A percentile compares a stretch with the other conserved stretches of the same genome.
phyloP scores from a whole-genome alignment of 345 rosid genomes.

The Physaria fendleri region DNA sequence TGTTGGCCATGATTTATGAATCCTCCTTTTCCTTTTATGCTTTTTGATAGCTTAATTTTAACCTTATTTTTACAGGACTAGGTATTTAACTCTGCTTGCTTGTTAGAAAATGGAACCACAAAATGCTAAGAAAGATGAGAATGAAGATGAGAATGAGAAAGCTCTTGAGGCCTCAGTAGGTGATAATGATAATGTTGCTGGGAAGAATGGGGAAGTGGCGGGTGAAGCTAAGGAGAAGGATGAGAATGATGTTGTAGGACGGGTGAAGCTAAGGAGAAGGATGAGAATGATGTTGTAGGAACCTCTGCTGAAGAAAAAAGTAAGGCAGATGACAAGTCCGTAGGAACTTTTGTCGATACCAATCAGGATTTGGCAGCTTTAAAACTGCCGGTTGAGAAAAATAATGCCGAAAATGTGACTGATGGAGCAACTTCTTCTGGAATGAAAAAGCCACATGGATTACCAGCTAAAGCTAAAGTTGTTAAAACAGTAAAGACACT shows the following conservation, averaged over 20 bases:
- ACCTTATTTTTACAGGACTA: conserved; percentile 9
- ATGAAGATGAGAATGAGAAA: conserved; percentile 14
- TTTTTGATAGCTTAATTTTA: not conserved
- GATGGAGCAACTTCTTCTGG: conserved; percentile 19
- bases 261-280: not conserved
- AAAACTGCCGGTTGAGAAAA: not conserved
- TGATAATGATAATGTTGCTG: no score
- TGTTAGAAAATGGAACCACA: conserved; percentile 7
- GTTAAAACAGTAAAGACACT: conserved; percentile 14
- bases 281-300: not conserved
- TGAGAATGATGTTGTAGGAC: not conserved
- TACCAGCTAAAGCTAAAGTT: conserved; percentile 1
- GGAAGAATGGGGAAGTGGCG: not conserved
- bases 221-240: not conserved
- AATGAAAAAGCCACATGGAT: not conserved
- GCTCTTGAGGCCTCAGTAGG: not conserved
- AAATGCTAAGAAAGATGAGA: not conserved
- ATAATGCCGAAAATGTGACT: no score
- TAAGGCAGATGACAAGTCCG: not conserved
- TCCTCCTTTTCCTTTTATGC: not conserved
- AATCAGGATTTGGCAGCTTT: not conserved
- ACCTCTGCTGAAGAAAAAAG: not conserved
- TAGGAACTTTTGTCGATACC: not conserved
- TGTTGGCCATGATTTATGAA: not conserved
- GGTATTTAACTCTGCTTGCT: conserved; percentile 1